Evolutionary conservation across 163 green algal species (phyloP).

Genomic region (Scenedesmus sp.): DNA sequence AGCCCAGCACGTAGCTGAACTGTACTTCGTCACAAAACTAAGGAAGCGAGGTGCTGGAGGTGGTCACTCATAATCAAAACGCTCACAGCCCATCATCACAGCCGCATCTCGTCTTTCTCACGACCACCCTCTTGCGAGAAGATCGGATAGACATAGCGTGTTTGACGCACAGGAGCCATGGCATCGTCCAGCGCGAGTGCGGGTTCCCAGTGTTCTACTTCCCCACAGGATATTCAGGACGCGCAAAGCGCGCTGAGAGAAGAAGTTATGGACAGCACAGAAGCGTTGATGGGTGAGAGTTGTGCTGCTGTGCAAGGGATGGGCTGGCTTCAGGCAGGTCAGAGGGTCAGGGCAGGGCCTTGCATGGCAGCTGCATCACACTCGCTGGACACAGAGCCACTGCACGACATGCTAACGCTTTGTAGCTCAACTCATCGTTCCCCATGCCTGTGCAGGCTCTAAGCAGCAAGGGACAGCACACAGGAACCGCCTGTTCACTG

Average conservation of each 20-base stretch:
- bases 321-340: not conserved
- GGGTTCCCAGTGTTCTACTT: not conserved
- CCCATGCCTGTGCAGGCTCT: not conserved
- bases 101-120: not conserved
- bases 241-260: not conserved
- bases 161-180: not conserved
- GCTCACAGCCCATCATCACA: constrained; percentile 8
- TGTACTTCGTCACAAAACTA: not conserved
- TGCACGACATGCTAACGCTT: not conserved
- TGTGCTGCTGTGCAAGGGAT: not conserved
- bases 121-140: not conserved
- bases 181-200: not conserved
- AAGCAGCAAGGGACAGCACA: not conserved
- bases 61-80: not conserved
- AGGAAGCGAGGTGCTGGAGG: not conserved
- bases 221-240: constrained; percentile 9
- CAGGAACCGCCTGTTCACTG: constrained; percentile 27
- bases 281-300: not conserved
- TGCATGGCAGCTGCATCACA: not conserved
- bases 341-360: not conserved
- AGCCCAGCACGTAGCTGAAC: not conserved
- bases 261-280: not conserved
- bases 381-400: not conserved
- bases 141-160: not conserved
- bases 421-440: not conserved